Percentiles rank a stretch among this genome's conserved stretches.
Evolutionary conservation across 768 basidiomycete genomes (phyloP).

Genomic region (Leccinum disarticulatum): DNA sequence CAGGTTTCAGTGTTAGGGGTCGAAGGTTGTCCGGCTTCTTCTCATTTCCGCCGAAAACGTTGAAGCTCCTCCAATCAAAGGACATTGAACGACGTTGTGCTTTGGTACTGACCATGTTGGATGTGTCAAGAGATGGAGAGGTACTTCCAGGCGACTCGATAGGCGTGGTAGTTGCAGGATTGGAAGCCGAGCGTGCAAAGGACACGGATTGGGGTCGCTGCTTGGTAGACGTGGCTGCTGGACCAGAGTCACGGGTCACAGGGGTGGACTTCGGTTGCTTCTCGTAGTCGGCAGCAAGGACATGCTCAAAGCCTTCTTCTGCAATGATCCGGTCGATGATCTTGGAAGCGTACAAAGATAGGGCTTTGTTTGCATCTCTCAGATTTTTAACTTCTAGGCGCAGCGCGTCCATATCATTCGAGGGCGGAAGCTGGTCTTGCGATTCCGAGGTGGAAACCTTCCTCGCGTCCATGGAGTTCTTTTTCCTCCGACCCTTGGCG

Average conservation of each 20-base stretch:
- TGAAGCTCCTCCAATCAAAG: constrained; percentile 81
- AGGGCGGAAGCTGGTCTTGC: constrained; percentile 42
- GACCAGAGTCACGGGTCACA: constrained; percentile 25
- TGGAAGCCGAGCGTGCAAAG: constrained; percentile 38
- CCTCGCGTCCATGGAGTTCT: constrained; percentile 30
- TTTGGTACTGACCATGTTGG: constrained; percentile 35
- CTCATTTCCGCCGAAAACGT: constrained; percentile 61
- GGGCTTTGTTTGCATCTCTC: constrained; percentile 93
- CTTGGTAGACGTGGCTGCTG: constrained; percentile 33
- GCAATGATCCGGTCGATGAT: constrained; percentile 97
- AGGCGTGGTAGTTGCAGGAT: constrained; percentile 39
- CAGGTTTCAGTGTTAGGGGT: constrained; percentile 73
- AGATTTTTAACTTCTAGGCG: constrained; percentile 87
- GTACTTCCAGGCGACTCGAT: constrained; percentile 22
- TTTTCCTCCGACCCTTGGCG: constrained; percentile 48
- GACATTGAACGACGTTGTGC: constrained; percentile 74
- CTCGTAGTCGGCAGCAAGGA: constrained; percentile 91
- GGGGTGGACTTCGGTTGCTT: constrained; percentile 49
- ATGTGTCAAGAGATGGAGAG: constrained; percentile 23
- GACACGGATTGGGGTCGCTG: constrained; percentile 63
- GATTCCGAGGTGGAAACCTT: constrained; percentile 38
- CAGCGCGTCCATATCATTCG: constrained; percentile 71
- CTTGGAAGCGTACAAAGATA: constrained; percentile 94
- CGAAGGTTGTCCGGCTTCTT: constrained; percentile 66
- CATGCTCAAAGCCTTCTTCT: constrained; percentile 95